Evolutionary conservation across 768 basidiomycete species (phyloP).

Genomic region (Suillus cothurnatus): DNA sequence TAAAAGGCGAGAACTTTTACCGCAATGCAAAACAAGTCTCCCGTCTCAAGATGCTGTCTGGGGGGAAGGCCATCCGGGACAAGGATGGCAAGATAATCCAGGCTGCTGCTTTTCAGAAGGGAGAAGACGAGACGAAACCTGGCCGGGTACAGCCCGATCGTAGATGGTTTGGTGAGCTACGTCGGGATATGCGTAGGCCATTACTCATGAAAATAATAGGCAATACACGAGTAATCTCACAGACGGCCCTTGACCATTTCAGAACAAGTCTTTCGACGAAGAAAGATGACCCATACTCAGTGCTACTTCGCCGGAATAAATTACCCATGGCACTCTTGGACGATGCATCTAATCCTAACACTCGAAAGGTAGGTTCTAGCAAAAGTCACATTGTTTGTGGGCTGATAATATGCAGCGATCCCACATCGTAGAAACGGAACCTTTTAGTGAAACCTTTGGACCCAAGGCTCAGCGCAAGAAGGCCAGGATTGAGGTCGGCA

Average conservation of each 20-base stretch:
- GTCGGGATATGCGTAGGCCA: background rate
- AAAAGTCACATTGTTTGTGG: background rate
- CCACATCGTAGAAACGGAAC: constrained; percentile 95
- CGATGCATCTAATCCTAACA: constrained; percentile 80
- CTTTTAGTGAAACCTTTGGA: constrained; percentile 93
- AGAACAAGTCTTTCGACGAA: constrained; percentile 81
- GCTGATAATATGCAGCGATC: constrained; percentile 54
- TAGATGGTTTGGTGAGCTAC: constrained; percentile 85
- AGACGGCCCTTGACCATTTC: constrained; percentile 95
- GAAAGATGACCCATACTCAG: constrained; percentile 95
- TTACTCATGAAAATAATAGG: constrained; percentile 46
- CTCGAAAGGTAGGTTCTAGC: constrained; percentile 62
- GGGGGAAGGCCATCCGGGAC: constrained; percentile 90
- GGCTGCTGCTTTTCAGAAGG: constrained; percentile 94
- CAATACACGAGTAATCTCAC: constrained; percentile 98
- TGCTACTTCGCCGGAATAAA: constrained; percentile 91
- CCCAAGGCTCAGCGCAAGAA: constrained; percentile 94
- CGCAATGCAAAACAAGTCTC: constrained; percentile 89
- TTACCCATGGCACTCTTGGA: constrained; percentile 96
- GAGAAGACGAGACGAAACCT: constrained; percentile 87
- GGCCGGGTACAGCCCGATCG: constrained; percentile 95
- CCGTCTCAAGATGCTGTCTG: constrained; percentile 88
- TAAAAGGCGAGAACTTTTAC: constrained; percentile 98
- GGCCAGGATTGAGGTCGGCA: constrained; percentile 84
- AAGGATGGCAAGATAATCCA: constrained; percentile 90